These are phyloP conservation scores for Curvularia sp. DNA, from an alignment of 2,329 filamentous ascomycete genomes.

Conservation along the genomic window DNA sequence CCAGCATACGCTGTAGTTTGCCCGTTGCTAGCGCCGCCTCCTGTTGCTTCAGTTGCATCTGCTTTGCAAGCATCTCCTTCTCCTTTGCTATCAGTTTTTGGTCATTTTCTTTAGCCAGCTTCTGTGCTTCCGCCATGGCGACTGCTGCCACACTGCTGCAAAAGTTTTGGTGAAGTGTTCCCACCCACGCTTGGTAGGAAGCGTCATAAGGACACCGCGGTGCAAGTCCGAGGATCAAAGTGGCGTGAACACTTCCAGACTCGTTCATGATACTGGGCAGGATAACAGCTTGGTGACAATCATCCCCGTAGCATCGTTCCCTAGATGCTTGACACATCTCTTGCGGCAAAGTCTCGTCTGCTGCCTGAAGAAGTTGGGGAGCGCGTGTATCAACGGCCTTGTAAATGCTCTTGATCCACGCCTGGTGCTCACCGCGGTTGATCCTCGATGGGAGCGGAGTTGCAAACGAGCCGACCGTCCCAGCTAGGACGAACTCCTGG, in stretches of 20 bases:
- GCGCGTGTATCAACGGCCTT: background rate
- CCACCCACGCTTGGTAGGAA: slow-evolving; percentile 10
- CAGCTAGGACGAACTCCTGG: background rate
- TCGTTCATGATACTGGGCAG: slow-evolving; percentile 2
- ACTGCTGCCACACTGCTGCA: slow-evolving; percentile 6
- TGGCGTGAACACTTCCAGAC: slow-evolving; percentile 3
- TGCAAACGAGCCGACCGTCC: slow-evolving; percentile 2
- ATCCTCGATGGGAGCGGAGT: background rate
- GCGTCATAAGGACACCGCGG: slow-evolving; percentile 8
- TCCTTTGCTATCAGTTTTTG: slow-evolving; percentile 4
- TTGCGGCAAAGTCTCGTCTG: slow-evolving; percentile 2
- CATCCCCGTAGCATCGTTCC: slow-evolving; percentile 10
- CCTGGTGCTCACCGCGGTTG: background rate
- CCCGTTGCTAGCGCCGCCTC: slow-evolving; percentile 2
- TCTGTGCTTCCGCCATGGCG: background rate
- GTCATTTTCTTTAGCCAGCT: slow-evolving; percentile 3
- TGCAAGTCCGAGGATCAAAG: slow-evolving; percentile 4
- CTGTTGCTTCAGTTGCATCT: slow-evolving; percentile 5
- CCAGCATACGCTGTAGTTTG: slow-evolving; percentile 4
- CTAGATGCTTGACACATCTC: slow-evolving; percentile 7
- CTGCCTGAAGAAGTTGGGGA: slow-evolving; percentile 2
- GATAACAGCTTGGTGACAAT: slow-evolving; percentile 3
- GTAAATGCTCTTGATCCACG: background rate
- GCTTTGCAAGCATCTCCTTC: slow-evolving; percentile 2
- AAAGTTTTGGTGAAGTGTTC: slow-evolving; percentile 10